A percentile compares a stretch with the other conserved stretches of the same genome.
phyloP scores from a whole-genome alignment of 306 rosid species.

The Trichosanthes cucumerina region DNA sequence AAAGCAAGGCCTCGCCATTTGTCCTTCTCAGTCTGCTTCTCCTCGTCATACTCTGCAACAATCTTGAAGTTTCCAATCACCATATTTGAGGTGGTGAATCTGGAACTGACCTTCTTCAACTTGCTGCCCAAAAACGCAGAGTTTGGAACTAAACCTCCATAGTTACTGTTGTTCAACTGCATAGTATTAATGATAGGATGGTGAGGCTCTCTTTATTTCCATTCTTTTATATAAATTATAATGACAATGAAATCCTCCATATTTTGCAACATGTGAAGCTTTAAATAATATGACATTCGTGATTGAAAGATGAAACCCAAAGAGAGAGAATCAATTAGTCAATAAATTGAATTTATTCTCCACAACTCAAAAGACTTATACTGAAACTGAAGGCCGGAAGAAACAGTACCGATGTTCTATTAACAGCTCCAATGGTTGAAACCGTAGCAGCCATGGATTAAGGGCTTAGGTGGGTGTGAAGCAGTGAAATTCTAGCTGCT shows the following conservation, averaged over 20 bases:
- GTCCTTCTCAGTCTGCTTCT: slow-evolving; percentile 55
- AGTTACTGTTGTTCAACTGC: slow-evolving; percentile 47
- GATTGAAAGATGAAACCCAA: neutral
- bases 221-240: neutral
- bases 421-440: slow-evolving; percentile 38
- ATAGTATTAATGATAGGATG: neutral
- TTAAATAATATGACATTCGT: neutral
- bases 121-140: slow-evolving; percentile 40
- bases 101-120: slow-evolving; percentile 28
- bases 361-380: neutral
- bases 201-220: neutral
- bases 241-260: neutral
- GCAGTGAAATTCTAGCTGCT: neutral
- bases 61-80: slow-evolving; percentile 31
- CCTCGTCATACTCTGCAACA: slow-evolving; percentile 34
- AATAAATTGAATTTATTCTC: neutral
- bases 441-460: slow-evolving; percentile 51
- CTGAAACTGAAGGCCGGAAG: slow-evolving; percentile 13
- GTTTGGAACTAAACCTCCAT: slow-evolving; percentile 17
- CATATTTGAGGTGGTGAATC: slow-evolving; percentile 17
- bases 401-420: slow-evolving; percentile 37
- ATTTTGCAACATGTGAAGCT: neutral
- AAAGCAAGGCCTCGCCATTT: slow-evolving; percentile 72
- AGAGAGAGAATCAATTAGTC: neutral
- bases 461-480: neutral